Base-by-base conservation (phyloP, 2,329 filamentous ascomycete species). In the Hypoxylon rubiginosum region DNA sequence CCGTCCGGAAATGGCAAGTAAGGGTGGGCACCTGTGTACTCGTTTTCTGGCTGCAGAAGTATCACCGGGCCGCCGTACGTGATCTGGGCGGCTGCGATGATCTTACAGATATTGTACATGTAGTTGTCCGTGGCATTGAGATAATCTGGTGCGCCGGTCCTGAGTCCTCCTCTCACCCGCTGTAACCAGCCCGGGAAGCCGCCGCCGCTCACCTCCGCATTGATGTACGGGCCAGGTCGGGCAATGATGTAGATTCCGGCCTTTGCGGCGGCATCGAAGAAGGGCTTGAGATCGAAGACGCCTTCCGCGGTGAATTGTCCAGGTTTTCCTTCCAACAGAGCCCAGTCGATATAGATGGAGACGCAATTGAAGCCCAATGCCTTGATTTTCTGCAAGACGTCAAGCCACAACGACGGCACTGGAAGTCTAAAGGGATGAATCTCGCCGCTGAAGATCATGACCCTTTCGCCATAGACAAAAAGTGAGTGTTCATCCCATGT, bases 181-280 rank as follows among this genome's bases (percentile, higher is more conserved):
- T 92, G 89, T 13, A 94, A 76, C 92, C 92, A 96, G 1, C 92
- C 92, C 0, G 93, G 92, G 66, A 92, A 94, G 0, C 92, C 92
- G 58, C 93, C 93, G 0, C 92, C 92, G 5, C 87, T 72, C 4
- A 84, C 87, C 76, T 96, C 92, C 0, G 92, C 92, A 73, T 95
- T 93, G 80, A 94, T 93, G 54, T 93, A 93, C 0, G 90, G 90
- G 0, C 91, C 90, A 0, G 90, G 90, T 0, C 87, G 82, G 3
- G 74, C 92, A 60, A 96, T 84, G 0, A 97, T 83, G 72, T 93
- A 97, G 49, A 97, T 87, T 0, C 92, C 92, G 6, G 91, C 90
- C 67, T 91, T 79, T 19, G 84, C 82, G 0, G 93, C 92, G 3
- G 91, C 92, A 4, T 91, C 88, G 70, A 94, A 94, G 79, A 96